Percentiles rank a stretch among this genome's conserved stretches.
phyloP scores from a whole-genome alignment of 2,329 filamentous ascomycete species.

The Diaporthe capsici region DNA sequence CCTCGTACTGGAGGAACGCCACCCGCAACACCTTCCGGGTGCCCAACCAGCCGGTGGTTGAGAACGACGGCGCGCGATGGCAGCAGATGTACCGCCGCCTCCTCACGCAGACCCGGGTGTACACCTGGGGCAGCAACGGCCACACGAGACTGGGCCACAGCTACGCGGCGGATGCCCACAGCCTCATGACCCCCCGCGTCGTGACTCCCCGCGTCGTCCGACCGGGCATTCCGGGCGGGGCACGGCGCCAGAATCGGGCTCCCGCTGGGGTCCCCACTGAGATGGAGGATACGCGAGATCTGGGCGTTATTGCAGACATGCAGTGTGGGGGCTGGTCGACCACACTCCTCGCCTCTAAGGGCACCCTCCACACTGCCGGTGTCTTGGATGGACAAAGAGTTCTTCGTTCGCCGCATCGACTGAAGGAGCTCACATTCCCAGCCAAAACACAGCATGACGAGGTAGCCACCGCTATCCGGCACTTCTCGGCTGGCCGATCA shows the following conservation, averaged over 20 bases:
- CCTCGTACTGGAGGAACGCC: conserved; percentile 17
- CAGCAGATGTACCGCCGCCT: conserved; percentile 26
- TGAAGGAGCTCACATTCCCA: conserved; percentile 1
- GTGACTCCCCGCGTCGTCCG: neutral
- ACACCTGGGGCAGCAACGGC: conserved; percentile 26
- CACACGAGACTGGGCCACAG: conserved; percentile 3
- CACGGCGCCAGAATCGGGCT: neutral
- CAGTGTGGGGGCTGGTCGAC: conserved; percentile 26
- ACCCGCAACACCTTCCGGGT: conserved; percentile 25
- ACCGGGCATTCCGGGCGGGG: neutral
- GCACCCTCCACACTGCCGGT: conserved; percentile 9
- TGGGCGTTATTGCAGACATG: conserved; percentile 13
- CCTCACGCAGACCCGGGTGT: conserved; percentile 8
- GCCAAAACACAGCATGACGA: neutral
- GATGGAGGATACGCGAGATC: neutral
- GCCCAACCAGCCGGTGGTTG: conserved; percentile 12
- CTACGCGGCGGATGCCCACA: neutral
- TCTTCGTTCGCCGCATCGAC: neutral
- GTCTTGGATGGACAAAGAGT: neutral
- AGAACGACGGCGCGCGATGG: conserved; percentile 5
- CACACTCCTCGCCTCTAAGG: conserved; percentile 1
- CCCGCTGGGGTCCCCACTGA: neutral
- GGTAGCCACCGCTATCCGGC: neutral
- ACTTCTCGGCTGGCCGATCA: neutral
- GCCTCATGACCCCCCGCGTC: neutral